Conservation (phyloP, 192 early-diverging fungal genomes). For the Coemansia sp. region DNA sequence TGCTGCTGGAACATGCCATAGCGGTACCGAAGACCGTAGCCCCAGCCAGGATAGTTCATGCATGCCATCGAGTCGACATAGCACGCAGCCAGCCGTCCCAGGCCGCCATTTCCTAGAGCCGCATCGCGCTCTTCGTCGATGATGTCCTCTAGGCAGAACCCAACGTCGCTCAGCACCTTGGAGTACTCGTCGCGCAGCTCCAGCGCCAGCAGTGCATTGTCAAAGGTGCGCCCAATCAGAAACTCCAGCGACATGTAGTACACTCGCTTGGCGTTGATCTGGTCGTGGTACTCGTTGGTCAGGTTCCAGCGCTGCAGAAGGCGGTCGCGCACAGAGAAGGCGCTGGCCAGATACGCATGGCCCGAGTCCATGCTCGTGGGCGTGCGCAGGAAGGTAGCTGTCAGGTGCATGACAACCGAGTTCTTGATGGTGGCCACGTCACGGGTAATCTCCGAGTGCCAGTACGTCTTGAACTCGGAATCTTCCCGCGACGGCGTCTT, state of each 20-base stretch:
- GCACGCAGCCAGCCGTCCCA: conserved; percentile 95
- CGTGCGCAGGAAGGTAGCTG: conserved; percentile 85
- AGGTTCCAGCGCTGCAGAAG: conserved; percentile 92
- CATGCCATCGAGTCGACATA: conserved; percentile 97
- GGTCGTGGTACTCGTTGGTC: conserved; percentile 81
- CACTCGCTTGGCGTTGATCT: conserved; percentile 82
- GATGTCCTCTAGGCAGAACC: conserved; percentile 90
- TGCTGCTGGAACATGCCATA: conserved; percentile 99
- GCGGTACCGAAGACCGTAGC: conserved; percentile 95
- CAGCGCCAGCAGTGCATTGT: conserved; percentile 92
- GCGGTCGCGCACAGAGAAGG: conserved; percentile 88
- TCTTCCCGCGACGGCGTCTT: conserved; percentile 47
- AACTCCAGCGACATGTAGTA: conserved; percentile 99
- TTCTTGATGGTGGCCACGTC: conserved; percentile 74
- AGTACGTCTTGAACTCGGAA: conserved; percentile 49
- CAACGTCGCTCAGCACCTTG: conserved; percentile 66
- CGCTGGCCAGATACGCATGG: conserved; percentile 88
- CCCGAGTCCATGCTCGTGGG: conserved; percentile 90
- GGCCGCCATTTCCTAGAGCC: conserved; percentile 95
- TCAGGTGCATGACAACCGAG: conserved; percentile 86
- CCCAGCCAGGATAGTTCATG: conserved; percentile 91
- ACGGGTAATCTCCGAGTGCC: conserved; percentile 50
- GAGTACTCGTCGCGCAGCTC: conserved; percentile 77
- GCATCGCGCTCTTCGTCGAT: conserved; percentile 94
- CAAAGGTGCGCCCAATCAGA: conserved; percentile 92